Evolutionary conservation across 495 filamentous ascomycete genomes (phyloP).

Genomic region (Penicillium egyptiacum): DNA sequence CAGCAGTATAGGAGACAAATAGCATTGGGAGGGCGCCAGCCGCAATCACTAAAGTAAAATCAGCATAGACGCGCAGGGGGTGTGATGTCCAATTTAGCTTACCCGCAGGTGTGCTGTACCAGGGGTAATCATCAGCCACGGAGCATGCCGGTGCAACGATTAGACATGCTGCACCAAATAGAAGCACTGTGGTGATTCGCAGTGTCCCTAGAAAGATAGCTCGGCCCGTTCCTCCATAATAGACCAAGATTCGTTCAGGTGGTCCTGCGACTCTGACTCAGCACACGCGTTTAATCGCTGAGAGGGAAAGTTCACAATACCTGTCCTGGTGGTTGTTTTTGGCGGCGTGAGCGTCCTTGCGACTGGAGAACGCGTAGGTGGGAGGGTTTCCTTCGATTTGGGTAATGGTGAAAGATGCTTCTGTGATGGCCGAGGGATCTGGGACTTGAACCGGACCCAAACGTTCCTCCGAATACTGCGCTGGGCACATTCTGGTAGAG

Average conservation of each 20-base stretch:
- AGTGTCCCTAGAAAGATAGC: constrained; percentile 65
- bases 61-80: constrained; percentile 1
- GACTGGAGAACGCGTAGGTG: constrained; percentile 13
- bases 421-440: constrained; percentile 24
- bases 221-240: constrained; percentile 66
- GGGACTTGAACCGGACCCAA: constrained; percentile 36
- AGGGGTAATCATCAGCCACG: constrained; percentile 47
- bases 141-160: constrained; percentile 61
- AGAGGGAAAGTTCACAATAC: not conserved
- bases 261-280: constrained; percentile 30
- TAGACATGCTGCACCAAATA: constrained; percentile 62
- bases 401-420: constrained; percentile 24
- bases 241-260: constrained; percentile 65
- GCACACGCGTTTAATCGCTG: not conserved
- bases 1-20: constrained; percentile 62
- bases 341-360: constrained; percentile 22
- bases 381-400: constrained; percentile 26
- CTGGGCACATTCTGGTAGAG: constrained; percentile 28
- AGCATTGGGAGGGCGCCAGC: constrained; percentile 64
- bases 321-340: constrained; percentile 33
- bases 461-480: constrained; percentile 30
- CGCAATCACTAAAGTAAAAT: constrained; percentile 46
- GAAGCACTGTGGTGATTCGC: constrained; percentile 69
- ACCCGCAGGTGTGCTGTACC: constrained; percentile 50
- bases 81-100: constrained; percentile 18